Percentiles rank a stretch among this genome's conserved stretches.
Conservation (phyloP, 805 yeast genomes). For the Spathaspora sp. region DNA sequence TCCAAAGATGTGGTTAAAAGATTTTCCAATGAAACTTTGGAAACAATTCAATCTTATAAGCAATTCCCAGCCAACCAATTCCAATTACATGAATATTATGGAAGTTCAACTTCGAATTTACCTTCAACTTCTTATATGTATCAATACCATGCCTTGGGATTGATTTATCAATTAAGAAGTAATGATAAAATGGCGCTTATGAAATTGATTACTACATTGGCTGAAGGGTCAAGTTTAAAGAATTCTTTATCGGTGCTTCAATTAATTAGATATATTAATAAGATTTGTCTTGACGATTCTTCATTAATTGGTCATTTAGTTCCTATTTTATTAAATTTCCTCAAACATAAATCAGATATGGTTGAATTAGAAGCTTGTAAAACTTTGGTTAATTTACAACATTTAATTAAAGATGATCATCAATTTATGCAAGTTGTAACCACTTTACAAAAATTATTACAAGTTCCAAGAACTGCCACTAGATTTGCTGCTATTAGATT, state of each 20-base stretch:
- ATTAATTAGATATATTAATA: slow-evolving; percentile 77
- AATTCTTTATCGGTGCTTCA: slow-evolving; percentile 83
- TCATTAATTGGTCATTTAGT: slow-evolving; percentile 55
- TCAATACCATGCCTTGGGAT: slow-evolving; percentile 94
- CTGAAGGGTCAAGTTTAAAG: slow-evolving; percentile 57
- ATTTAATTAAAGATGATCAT: slow-evolving; percentile 50
- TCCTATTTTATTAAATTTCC: slow-evolving; percentile 65
- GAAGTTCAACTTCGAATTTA: slow-evolving; percentile 43
- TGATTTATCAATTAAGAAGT: slow-evolving; percentile 80
- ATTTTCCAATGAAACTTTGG: slow-evolving; percentile 92
- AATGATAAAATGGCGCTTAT: slow-evolving; percentile 92
- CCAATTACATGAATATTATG: slow-evolving; percentile 54
- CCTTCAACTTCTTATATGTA: slow-evolving; percentile 77
- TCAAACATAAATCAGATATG: slow-evolving; percentile 79
- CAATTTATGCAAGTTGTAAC: slow-evolving; percentile 68
- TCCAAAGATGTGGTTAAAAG: slow-evolving; percentile 90
- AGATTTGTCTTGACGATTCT: slow-evolving; percentile 69
- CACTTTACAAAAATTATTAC: slow-evolving; percentile 69
- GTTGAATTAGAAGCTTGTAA: slow-evolving; percentile 92
- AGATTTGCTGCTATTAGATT: slow-evolving; percentile 92
- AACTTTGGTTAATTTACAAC: slow-evolving; percentile 52
- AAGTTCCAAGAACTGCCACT: slow-evolving; percentile 86
- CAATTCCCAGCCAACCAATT: slow-evolving; percentile 47
- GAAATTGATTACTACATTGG: slow-evolving; percentile 80
- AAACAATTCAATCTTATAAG: slow-evolving; percentile 70